Evolutionary conservation across 2,329 filamentous ascomycete genomes (phyloP), one percentile per base, ranked within the genome.

Genomic region (Trichoderma sp.): DNA sequence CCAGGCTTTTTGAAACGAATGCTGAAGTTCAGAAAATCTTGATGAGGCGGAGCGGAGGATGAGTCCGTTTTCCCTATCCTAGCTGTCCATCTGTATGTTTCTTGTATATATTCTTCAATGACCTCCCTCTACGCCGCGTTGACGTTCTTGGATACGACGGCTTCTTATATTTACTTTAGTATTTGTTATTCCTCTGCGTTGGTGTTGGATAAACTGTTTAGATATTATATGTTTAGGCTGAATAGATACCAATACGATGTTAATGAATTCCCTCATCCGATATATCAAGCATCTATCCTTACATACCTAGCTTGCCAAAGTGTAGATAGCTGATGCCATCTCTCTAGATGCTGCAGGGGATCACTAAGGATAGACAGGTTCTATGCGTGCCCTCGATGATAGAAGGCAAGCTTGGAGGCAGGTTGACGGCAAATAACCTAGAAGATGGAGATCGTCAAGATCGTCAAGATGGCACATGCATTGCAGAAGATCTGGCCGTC

Each of bases 1-100:
- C 75, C 77, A 30, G 73, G 63, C 7, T 57, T 62, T 34, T 76
- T 75, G 72, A 70, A 39, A 28, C 67, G 56, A 53, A 15, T 68
- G 11, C 57, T 73, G 34, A 64, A 63, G 6, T 32, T 63, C 26
- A 34, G 43, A 21, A 67, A 21, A 34, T 64, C 21, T n/a, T 34
- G 21, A 47, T 28, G 30, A 56, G 24, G 14, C 18, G 4, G 6
- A 12, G 18, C 21, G 11, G n/a, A 15, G 14, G 30, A 43, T 15
- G 39, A 21, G 21, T 70, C 21, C 7, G 7, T 32, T 36, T 64
- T n/a, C n/a, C 21, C 39, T 18, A 24, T 28, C 21, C 9, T 28
- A 47, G 18, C 24, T 63, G 6, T 7, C 21, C 32, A 28, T n/a
- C 18, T 32, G 21, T 18, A 24, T 24, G 21, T 53, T 0, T 24